These are phyloP conservation scores for Solanum chiquidenum DNA, from an alignment of 257 asterid species.

Conservation along the genomic window DNA sequence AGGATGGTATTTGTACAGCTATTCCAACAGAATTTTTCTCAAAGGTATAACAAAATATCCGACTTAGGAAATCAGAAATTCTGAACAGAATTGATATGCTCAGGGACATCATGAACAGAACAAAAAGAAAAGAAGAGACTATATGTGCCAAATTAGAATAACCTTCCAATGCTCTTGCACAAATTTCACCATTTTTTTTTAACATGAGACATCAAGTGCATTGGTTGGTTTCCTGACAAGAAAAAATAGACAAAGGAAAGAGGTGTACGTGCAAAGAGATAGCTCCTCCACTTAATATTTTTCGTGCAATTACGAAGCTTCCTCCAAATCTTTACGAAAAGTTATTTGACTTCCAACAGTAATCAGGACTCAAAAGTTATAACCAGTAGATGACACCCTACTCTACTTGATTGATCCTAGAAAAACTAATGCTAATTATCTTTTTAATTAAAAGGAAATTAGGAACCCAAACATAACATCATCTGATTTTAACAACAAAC, in stretches of 20 bases:
- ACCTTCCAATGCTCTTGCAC: not conserved
- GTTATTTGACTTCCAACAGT: not conserved
- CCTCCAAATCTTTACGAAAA: not conserved
- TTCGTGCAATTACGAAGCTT: not conserved
- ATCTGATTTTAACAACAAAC: not conserved
- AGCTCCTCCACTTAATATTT: not conserved
- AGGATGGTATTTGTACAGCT: not conserved
- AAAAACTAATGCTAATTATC: not conserved
- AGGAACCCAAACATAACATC: not conserved
- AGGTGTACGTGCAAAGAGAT: not conserved
- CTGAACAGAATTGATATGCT: not conserved
- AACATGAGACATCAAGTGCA: not conserved
- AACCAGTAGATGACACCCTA: not conserved
- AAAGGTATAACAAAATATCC: not conserved
- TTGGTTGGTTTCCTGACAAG: not conserved
- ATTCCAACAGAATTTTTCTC: not conserved
- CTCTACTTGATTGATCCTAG: not conserved
- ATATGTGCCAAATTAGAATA: not conserved
- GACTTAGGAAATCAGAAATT: not conserved
- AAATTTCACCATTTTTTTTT: not conserved
- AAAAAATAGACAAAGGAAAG: not conserved
- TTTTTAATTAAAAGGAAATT: not conserved
- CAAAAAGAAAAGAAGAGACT: not conserved
- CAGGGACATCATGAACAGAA: not conserved
- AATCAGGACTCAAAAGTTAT: not conserved